phyloP scores from a whole-genome alignment of 2,329 filamentous ascomycete species.

The Pezicula carpinea region DNA sequence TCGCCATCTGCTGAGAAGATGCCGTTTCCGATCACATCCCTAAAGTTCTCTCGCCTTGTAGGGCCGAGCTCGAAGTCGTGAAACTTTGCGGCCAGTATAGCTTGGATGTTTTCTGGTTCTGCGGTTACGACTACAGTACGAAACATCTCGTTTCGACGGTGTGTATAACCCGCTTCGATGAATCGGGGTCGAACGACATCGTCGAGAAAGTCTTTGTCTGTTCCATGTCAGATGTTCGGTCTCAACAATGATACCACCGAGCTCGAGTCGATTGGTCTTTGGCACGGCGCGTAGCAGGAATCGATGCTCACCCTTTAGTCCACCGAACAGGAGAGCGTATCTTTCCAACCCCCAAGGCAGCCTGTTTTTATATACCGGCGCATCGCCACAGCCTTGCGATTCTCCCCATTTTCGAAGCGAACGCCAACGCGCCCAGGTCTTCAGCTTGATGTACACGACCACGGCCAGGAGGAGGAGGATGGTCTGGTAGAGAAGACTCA shows the following conservation, averaged over 20 bases:
- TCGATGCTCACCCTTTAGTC: conserved; percentile 10
- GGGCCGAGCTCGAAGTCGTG: conserved; percentile 31
- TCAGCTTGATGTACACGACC: conserved; percentile 10
- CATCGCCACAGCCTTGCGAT: conserved; percentile 16
- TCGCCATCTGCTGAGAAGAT: conserved; percentile 36
- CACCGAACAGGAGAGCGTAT: conserved; percentile 7
- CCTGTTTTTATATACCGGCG: conserved; percentile 9
- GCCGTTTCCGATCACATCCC: conserved; percentile 29
- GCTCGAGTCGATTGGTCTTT: not conserved
- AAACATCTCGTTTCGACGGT: conserved; percentile 7
- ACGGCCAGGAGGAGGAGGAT: too few relatives aligned
- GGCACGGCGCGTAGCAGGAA: not conserved
- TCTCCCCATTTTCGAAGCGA: conserved; percentile 15
- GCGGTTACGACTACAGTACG: conserved; percentile 39
- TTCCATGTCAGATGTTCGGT: too few relatives aligned
- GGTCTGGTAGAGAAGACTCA: too few relatives aligned
- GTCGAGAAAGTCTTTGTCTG: conserved; percentile 21
- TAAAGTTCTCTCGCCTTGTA: conserved; percentile 26
- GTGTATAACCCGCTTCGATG: conserved; percentile 12
- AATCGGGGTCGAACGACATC: conserved; percentile 12
- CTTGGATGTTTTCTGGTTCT: conserved; percentile 29
- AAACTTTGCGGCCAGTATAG: conserved; percentile 28
- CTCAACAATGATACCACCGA: too few relatives aligned
- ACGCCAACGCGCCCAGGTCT: conserved; percentile 13
- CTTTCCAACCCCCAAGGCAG: conserved; percentile 16